Conservation (phyloP, 73 alveolate species). For the Uronychia binucleata region DNA sequence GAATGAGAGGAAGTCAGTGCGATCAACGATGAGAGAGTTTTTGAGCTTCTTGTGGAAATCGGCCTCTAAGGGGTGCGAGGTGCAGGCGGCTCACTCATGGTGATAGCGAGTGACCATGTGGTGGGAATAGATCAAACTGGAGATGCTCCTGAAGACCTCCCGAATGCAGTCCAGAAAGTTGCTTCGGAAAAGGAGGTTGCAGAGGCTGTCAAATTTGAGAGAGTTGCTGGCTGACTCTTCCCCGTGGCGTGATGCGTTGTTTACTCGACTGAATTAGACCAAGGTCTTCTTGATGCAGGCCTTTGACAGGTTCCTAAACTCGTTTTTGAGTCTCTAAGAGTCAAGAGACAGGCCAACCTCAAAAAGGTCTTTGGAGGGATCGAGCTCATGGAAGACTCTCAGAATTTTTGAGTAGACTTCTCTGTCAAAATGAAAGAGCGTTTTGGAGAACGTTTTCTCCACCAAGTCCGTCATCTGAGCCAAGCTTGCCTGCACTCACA, state of each 20-base stretch:
- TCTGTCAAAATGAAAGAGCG: not conserved
- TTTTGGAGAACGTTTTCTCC: not conserved
- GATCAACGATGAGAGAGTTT: not conserved
- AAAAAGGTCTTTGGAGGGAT: not conserved
- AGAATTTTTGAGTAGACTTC: not conserved
- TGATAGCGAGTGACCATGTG: not conserved
- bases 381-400: not conserved
- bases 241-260: not conserved
- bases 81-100: not conserved
- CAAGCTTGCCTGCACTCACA: too few species aligned
- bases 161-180: not conserved
- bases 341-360: not conserved
- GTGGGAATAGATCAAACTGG: not conserved
- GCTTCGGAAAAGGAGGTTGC: not conserved
- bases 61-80: not conserved
- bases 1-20: not conserved
- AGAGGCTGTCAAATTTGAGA: not conserved
- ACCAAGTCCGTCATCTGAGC: not conserved
- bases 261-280: not conserved
- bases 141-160: not conserved
- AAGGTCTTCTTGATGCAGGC: not conserved
- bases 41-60: not conserved
- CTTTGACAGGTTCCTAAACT: not conserved
- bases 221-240: not conserved
- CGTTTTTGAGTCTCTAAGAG: not conserved